Conservation (phyloP, 2,329 filamentous ascomycete genomes). For the Talaromyces atroroseus region DNA sequence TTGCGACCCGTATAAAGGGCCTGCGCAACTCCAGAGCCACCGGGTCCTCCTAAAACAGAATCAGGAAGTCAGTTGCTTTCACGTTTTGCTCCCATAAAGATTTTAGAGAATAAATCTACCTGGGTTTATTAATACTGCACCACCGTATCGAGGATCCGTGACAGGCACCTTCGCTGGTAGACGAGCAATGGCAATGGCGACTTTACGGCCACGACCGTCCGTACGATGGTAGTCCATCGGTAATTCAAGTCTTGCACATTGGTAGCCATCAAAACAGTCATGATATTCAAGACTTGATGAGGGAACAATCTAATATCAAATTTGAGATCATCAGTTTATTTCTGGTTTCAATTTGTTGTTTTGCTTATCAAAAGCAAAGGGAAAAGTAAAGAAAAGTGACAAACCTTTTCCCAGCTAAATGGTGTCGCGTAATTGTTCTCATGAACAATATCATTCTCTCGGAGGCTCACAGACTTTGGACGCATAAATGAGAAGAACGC, state of each 20-base stretch:
- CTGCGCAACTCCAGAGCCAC: conserved; percentile 37
- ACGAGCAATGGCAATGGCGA: conserved; percentile 43
- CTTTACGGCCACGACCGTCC: conserved; percentile 27
- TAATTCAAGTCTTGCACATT: conserved; percentile 47
- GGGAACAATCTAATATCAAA: conserved; percentile 20
- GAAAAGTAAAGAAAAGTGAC: not conserved
- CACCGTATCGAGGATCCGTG: conserved; percentile 41
- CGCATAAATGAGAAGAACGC: not conserved
- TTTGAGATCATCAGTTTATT: not conserved
- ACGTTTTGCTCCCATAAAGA: not conserved
- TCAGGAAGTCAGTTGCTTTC: not conserved
- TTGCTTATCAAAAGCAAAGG: not conserved
- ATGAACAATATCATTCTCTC: not conserved
- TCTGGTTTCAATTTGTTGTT: not conserved
- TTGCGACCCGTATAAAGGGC: conserved; percentile 28
- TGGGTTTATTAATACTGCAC: conserved; percentile 46
- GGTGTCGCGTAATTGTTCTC: not conserved
- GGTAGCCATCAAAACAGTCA: conserved; percentile 42
- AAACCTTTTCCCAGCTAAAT: conserved; percentile 9
- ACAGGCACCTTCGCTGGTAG: conserved; percentile 40
- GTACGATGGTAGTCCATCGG: conserved; percentile 44
- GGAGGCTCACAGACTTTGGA: not conserved
- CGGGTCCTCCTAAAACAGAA: conserved; percentile 34
- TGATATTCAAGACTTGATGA: conserved; percentile 30
- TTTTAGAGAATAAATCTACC: conserved; percentile 16